phyloP scores from a whole-genome alignment of 192 early-diverging fungal genomes.

The Lobulomyces angularis region DNA sequence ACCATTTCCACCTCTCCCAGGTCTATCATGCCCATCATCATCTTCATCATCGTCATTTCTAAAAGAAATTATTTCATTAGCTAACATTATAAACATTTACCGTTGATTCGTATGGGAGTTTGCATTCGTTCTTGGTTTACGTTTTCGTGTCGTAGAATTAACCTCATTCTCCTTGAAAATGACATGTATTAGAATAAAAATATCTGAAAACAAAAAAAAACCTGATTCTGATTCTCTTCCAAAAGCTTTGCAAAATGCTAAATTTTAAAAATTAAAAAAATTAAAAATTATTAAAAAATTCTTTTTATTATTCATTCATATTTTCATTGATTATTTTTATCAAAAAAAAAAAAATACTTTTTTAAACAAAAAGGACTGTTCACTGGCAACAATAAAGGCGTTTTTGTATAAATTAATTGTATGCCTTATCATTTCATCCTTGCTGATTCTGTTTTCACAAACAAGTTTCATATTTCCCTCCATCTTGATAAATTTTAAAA shows the following conservation, averaged over 20 bases:
- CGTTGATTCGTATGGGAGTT: too few relatives aligned
- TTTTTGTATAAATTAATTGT: conserved; percentile 54
- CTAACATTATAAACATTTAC: too few relatives aligned
- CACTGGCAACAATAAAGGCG: conserved; percentile 46
- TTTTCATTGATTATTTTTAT: conserved; percentile 15
- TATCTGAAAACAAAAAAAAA: conserved; percentile 4
- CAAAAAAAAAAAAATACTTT: conserved; percentile 17
- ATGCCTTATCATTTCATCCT: conserved; percentile 56
- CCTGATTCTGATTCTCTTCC: neutral
- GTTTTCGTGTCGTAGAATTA: too few relatives aligned
- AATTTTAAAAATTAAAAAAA: neutral
- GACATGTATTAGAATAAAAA: conserved; percentile 12
- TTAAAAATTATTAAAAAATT: neutral
- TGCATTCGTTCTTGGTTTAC: too few relatives aligned
- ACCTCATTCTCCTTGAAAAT: too few relatives aligned
- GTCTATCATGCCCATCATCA: too few relatives aligned
- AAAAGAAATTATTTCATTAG: too few relatives aligned
- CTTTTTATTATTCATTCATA: neutral
- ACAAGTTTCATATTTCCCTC: conserved; percentile 69
- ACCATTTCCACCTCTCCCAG: too few relatives aligned
- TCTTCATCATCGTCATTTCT: too few relatives aligned
- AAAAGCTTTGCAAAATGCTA: neutral
- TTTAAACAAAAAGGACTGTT: conserved; percentile 35
- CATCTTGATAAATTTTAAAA: conserved; percentile 29
- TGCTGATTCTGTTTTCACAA: conserved; percentile 49